Evolutionary conservation across 164 flowering plant genomes (phyloP).

Genomic region (grape (Vitis vinifera)): DNA sequence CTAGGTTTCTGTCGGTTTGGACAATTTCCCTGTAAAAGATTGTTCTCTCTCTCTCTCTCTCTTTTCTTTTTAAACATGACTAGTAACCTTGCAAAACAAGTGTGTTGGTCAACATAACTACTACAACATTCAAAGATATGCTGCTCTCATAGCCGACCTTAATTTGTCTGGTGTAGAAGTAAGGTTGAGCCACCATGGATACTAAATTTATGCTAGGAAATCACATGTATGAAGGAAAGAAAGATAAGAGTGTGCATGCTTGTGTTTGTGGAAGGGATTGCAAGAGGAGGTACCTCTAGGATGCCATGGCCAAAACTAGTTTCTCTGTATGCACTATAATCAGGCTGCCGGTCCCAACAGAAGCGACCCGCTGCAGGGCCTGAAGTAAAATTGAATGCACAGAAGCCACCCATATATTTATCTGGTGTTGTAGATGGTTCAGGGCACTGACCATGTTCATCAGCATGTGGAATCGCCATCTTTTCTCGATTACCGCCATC

Average conservation of each 20-base stretch:
- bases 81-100: no score
- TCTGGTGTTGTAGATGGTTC: conserved; percentile 74
- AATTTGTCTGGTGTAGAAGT: no score
- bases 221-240: not conserved
- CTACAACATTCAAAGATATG: no score
- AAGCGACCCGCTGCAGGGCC: conserved; percentile 86
- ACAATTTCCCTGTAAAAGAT: no score
- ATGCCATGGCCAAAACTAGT: conserved; percentile 96
- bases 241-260: no score
- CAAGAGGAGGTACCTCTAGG: conserved; percentile 59
- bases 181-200: no score
- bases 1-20: no score
- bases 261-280: not conserved
- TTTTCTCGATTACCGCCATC: conserved; percentile 91
- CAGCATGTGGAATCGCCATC: conserved; percentile 75
- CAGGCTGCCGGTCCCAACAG: conserved; percentile 96
- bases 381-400: conserved; percentile 75
- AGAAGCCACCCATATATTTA: conserved; percentile 68
- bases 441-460: conserved; percentile 89
- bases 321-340: conserved; percentile 88
- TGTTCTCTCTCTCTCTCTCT: no score
- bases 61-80: no score
- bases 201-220: not conserved
- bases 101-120: no score
- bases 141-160: no score